Percentiles rank a stretch among this genome's conserved stretches.
Conservation (phyloP, 2,329 filamentous ascomycete species). For the Scedosporium dehoogii region DNA sequence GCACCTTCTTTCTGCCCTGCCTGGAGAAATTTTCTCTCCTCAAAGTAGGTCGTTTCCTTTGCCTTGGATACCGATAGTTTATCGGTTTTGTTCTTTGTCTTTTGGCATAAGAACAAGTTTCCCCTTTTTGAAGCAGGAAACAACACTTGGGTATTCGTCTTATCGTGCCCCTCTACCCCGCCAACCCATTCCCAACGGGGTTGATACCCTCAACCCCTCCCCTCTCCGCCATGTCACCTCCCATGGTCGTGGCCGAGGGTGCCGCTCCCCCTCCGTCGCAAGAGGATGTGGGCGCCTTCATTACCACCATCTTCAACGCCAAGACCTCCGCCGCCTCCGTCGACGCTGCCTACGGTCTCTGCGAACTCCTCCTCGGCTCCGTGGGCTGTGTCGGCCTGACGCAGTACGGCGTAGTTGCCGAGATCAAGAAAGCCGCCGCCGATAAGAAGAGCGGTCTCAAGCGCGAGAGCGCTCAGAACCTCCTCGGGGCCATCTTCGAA, state of each 20-base stretch:
- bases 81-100: neutral
- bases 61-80: neutral
- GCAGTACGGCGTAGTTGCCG: conserved; percentile 43
- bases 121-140: neutral
- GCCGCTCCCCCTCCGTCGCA: conserved; percentile 49
- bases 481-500: conserved; percentile 88
- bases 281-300: conserved; percentile 54
- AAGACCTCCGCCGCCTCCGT: conserved; percentile 60
- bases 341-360: conserved; percentile 52
- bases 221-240: conserved; percentile 40
- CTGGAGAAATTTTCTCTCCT: neutral
- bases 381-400: conserved; percentile 43
- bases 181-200: no score
- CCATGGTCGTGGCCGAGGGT: conserved; percentile 37
- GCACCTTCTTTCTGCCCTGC: neutral
- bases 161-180: no score
- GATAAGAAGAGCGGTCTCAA: conserved; percentile 89
- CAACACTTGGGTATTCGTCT: neutral
- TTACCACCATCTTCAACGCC: conserved; percentile 60
- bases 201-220: neutral
- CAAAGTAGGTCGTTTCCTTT: neutral
- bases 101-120: neutral
- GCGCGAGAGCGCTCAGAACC: conserved; percentile 89
- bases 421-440: conserved; percentile 61
- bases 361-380: conserved; percentile 45